phyloP scores from a whole-genome alignment of 2,329 filamentous ascomycete genomes.

The Tolypocladium nubicola region DNA sequence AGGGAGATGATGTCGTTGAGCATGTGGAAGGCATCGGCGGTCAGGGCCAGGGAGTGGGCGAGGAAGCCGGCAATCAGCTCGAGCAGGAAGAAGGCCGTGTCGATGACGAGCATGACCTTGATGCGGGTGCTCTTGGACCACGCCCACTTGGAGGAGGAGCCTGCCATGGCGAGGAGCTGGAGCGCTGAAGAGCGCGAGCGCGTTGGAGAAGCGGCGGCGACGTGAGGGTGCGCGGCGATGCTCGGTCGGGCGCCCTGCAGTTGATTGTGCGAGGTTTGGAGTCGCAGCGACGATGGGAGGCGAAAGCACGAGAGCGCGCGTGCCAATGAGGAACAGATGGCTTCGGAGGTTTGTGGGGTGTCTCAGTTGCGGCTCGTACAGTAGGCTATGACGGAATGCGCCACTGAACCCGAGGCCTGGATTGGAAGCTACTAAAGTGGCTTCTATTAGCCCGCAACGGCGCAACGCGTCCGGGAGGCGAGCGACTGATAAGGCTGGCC shows the following conservation, averaged over 20 bases:
- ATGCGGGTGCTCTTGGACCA: constrained; percentile 92
- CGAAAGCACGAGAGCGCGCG: background rate
- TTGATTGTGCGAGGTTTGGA: background rate
- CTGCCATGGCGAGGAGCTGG: constrained; percentile 13
- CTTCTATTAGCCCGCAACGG: background rate
- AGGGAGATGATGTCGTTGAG: constrained; percentile 96
- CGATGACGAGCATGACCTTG: constrained; percentile 83
- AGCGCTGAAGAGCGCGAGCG: constrained; percentile 2
- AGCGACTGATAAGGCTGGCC: background rate
- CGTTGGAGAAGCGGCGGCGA: background rate
- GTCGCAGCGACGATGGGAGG: background rate
- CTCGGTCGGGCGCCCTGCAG: background rate
- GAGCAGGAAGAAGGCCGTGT: constrained; percentile 79
- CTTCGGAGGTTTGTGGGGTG: background rate
- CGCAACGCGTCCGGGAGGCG: too few species aligned
- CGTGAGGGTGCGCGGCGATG: background rate
- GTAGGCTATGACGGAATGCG: background rate
- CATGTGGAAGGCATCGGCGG: constrained; percentile 98
- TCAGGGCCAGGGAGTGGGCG: constrained; percentile 83
- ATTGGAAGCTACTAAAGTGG: background rate
- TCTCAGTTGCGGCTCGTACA: too few species aligned
- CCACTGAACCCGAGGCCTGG: background rate
- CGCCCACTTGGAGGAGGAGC: constrained; percentile 47
- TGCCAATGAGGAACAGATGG: background rate
- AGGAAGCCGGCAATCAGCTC: constrained; percentile 79